Evolutionary conservation across 2,329 filamentous ascomycete species (phyloP).

Genomic region (Clarireedia paspali): DNA sequence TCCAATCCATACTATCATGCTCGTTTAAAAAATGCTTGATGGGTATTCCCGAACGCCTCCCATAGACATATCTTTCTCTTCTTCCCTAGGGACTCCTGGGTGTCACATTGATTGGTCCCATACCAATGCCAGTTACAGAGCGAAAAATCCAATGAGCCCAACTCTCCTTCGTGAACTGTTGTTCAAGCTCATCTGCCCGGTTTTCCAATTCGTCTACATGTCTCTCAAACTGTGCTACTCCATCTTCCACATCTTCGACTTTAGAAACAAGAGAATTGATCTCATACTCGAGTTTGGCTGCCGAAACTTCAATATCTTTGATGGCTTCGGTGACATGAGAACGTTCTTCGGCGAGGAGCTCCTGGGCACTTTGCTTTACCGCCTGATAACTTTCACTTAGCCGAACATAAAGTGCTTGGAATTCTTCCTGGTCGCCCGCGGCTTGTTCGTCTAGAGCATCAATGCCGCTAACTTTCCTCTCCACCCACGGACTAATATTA

Average conservation of each 20-base stretch:
- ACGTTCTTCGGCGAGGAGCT: constrained; percentile 63
- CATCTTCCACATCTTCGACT: constrained; percentile 81
- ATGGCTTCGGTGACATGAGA: constrained; percentile 61
- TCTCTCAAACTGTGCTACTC: constrained; percentile 69
- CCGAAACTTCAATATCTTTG: constrained; percentile 71
- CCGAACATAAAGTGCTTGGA: constrained; percentile 61
- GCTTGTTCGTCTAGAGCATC: constrained; percentile 54
- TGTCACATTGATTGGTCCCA: constrained; percentile 23
- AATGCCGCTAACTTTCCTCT: constrained; percentile 47
- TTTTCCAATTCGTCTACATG: constrained; percentile 67
- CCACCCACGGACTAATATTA: constrained; percentile 54
- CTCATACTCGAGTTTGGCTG: constrained; percentile 88
- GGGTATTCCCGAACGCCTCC: constrained; percentile 11
- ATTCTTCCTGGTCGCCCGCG: constrained; percentile 53
- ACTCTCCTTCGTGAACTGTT: constrained; percentile 25
- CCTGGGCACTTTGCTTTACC: constrained; percentile 58
- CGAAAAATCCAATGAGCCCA: constrained; percentile 30
- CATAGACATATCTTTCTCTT: background rate
- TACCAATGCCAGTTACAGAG: constrained; percentile 28
- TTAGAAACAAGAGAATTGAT: constrained; percentile 71
- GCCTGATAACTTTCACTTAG: constrained; percentile 63
- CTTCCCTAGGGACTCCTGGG: constrained; percentile 7
- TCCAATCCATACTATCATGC: constrained; percentile 13
- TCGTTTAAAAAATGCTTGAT: constrained; percentile 6
- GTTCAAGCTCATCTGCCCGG: constrained; percentile 54